Evolutionary conservation across 306 rosid genomes (phyloP).

Genomic region (Macrotyloma uniflorum): DNA sequence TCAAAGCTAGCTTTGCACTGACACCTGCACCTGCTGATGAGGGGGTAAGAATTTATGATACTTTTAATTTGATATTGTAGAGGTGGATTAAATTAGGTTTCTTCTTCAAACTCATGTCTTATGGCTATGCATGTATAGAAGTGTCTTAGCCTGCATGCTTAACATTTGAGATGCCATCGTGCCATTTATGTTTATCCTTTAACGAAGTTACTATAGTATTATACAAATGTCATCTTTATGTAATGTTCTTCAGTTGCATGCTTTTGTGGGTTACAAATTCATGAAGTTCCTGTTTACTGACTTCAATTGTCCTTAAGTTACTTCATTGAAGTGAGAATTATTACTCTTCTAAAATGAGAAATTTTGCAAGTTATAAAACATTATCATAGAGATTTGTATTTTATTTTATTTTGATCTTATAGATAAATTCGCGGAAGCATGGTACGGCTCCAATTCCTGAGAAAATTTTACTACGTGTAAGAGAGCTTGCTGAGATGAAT

Average conservation of each 20-base stretch:
- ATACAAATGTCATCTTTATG: not conserved
- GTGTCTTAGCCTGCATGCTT: constrained; percentile 8
- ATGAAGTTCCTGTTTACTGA: not conserved
- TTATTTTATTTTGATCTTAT: not conserved
- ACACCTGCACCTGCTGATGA: constrained; percentile 82
- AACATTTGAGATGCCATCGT: constrained; percentile 6
- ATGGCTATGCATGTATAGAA: not conserved
- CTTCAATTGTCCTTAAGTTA: not conserved
- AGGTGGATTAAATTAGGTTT: constrained; percentile 28
- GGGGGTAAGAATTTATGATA: constrained; percentile 57
- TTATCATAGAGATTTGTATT: not conserved
- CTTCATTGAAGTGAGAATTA: constrained; percentile 4
- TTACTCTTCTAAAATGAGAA: not conserved
- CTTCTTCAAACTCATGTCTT: not conserved
- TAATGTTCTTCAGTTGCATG: not conserved
- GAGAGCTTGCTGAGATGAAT: constrained; percentile 91
- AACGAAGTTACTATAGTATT: not conserved
- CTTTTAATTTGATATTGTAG: constrained; percentile 11
- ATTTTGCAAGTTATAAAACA: not conserved
- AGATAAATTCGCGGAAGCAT: constrained; percentile 84
- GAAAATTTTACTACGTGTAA: constrained; percentile 64
- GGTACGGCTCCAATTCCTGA: constrained; percentile 80
- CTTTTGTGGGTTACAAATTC: not conserved
- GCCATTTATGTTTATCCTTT: not conserved
- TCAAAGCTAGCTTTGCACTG: constrained; percentile 82